A percentile compares a stretch with the other conserved stretches of the same genome.
These are phyloP conservation scores for Mercurialis annua DNA, from an alignment of 345 rosid species.

Conservation along the genomic window DNA sequence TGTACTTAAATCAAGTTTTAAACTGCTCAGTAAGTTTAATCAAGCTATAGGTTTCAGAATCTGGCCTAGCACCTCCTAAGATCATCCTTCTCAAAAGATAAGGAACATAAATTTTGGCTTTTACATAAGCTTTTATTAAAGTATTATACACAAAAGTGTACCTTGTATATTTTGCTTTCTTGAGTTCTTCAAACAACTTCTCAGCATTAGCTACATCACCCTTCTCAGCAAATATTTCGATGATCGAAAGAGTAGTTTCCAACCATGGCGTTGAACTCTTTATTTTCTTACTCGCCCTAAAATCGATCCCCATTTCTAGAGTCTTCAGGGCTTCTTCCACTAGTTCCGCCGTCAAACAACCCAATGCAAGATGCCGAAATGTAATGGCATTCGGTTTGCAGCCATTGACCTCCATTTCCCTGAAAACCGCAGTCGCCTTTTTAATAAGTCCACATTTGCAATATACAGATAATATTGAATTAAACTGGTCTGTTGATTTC, in stretches of 20 bases:
- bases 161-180: constrained; percentile 58
- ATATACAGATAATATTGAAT: constrained; percentile 69
- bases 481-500: constrained; percentile 69
- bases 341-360: constrained; percentile 65
- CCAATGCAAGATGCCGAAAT: constrained; percentile 78
- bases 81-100: constrained; percentile 87
- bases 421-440: constrained; percentile 58
- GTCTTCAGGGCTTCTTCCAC: constrained; percentile 67
- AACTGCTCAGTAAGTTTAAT: constrained; percentile 68
- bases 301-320: constrained; percentile 46
- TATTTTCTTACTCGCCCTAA: constrained; percentile 46
- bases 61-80: constrained; percentile 85
- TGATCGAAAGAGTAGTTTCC: constrained; percentile 70
- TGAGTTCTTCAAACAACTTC: constrained; percentile 68
- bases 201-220: constrained; percentile 70
- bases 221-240: constrained; percentile 68
- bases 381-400: constrained; percentile 81
- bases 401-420: constrained; percentile 51
- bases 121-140: constrained; percentile 76
- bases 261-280: constrained; percentile 80
- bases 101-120: constrained; percentile 61
- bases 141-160: constrained; percentile 78
- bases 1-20: constrained; percentile 20
- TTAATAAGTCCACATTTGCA: constrained; percentile 56
- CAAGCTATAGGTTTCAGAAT: constrained; percentile 85